phyloP scores from a whole-genome alignment of 2,329 filamentous ascomycete genomes.

The Blastomyces percursus region DNA sequence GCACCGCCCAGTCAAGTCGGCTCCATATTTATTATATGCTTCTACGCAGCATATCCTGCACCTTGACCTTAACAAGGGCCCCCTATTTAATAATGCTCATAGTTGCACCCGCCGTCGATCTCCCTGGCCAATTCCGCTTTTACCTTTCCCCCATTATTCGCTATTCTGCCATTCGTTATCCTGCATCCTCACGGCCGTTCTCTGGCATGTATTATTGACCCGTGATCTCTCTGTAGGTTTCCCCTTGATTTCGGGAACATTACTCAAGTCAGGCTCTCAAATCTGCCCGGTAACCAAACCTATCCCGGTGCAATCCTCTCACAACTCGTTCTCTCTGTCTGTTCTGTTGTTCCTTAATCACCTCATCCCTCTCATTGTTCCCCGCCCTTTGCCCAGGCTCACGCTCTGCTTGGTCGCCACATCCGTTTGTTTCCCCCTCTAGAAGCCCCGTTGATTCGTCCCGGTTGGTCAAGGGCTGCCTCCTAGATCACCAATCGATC shows the following conservation, averaged over 20 bases:
- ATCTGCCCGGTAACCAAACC: not conserved
- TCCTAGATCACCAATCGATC: not conserved
- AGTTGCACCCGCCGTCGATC: too few species aligned
- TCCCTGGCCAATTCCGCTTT: too few species aligned
- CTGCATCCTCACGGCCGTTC: too few species aligned
- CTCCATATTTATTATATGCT: too few species aligned
- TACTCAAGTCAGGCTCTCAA: not conserved
- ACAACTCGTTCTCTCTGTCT: not conserved
- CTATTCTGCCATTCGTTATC: too few species aligned
- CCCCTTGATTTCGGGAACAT: not conserved
- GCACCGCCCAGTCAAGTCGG: too few species aligned
- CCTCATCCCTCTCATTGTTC: not conserved
- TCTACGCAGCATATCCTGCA: too few species aligned
- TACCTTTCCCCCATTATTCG: too few species aligned
- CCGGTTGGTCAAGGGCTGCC: not conserved
- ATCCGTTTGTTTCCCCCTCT: not conserved
- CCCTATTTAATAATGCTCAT: too few species aligned
- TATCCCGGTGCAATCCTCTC: not conserved
- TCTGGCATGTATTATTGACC: not conserved
- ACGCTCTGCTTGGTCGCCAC: not conserved
- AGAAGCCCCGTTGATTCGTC: not conserved
- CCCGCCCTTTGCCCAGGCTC: not conserved
- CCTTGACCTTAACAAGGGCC: not conserved
- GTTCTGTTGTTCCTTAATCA: not conserved
- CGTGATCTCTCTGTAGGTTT: not conserved